Base-by-base conservation (phyloP, 2,329 filamentous ascomycete genomes). In the Colletotrichum lini region DNA sequence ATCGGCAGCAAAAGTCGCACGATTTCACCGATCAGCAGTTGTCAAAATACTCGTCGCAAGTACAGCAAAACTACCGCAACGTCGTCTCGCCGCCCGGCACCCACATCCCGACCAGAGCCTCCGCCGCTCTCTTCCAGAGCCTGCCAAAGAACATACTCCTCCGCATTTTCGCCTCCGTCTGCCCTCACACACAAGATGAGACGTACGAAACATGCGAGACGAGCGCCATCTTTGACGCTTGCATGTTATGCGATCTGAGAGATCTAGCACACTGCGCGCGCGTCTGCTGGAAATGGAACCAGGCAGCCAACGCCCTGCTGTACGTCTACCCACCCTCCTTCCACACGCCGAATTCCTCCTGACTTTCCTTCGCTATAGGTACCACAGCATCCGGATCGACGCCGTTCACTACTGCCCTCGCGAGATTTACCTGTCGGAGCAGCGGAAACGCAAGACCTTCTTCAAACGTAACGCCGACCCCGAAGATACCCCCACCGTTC, bases 341-440 rank as follows among this genome's bases (percentile, higher is more conserved):
- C 52, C 44, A 38, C 35, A 44, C 54, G 63, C 60, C 67, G 49
- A 74, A 56, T 45, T 47, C 30, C 30, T 12, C 23, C 70, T 73
- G 23, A 74, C 71, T 56, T 5, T 44, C 49, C 30, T 70, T 57
- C 47, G 73, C 73, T 75, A 45, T 77, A 97, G 94, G 75, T 97
- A 97, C 80, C 91, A 92, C 77, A 95, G 94, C 84, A 91, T 98
- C 75, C 93, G 95, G 71, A 96, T 98, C 80, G 96, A 98, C 80
- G 90, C 93, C 21, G 95, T 98, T 42, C 96, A 98, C 82, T 98
- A 98, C 83, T 98, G 96, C 85, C 91, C 93, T 74, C 92, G 93
- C 76, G 96, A 98, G 82, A 92, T 93, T 70, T 86, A 93, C 76
- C 89, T 98, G 45, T 90, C 93, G 64, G 94, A 96, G 76, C 91